Conservation (phyloP, 305 asterid species). For the Galium porrigens region DNA sequence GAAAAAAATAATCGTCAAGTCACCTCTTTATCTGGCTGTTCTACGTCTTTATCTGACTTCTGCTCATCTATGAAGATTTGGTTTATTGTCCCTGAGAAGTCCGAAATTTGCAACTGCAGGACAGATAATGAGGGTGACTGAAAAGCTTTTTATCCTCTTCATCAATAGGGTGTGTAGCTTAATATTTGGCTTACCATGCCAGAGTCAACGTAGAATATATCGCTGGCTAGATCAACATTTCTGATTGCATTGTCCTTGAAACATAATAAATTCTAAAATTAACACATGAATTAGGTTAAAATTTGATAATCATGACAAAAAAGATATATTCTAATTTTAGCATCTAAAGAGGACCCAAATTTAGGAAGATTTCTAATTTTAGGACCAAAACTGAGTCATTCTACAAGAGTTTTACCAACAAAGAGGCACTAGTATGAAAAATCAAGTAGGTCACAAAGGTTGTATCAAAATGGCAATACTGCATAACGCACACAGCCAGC, state of each 20-base stretch:
- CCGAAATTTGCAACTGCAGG: slow-evolving; percentile 59
- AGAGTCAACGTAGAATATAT: slow-evolving; percentile 33
- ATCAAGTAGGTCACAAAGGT: not conserved
- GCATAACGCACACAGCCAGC: not conserved
- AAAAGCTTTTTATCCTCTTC: slow-evolving; percentile 12
- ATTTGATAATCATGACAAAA: slow-evolving; percentile 3
- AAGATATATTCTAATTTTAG: not conserved
- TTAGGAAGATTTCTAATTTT: not conserved
- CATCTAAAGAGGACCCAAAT: not conserved
- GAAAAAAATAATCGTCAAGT: slow-evolving; percentile 5
- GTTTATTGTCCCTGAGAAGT: slow-evolving; percentile 54
- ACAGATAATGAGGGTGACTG: slow-evolving; percentile 14
- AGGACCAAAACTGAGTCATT: not conserved
- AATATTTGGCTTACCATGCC: slow-evolving; percentile 37
- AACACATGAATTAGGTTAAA: slow-evolving; percentile 18
- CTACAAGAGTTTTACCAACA: not conserved
- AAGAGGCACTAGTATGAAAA: not conserved
- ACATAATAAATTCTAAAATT: slow-evolving; percentile 13
- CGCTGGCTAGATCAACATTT: slow-evolving; percentile 31
- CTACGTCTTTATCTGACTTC: slow-evolving; percentile 19
- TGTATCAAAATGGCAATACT: not conserved
- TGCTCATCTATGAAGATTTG: slow-evolving; percentile 27
- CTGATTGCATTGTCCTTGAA: slow-evolving; percentile 40
- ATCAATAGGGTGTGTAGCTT: not conserved
- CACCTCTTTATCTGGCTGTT: slow-evolving; percentile 37